Conservation (phyloP, 805 yeast genomes). For the Ogataea corticis region DNA sequence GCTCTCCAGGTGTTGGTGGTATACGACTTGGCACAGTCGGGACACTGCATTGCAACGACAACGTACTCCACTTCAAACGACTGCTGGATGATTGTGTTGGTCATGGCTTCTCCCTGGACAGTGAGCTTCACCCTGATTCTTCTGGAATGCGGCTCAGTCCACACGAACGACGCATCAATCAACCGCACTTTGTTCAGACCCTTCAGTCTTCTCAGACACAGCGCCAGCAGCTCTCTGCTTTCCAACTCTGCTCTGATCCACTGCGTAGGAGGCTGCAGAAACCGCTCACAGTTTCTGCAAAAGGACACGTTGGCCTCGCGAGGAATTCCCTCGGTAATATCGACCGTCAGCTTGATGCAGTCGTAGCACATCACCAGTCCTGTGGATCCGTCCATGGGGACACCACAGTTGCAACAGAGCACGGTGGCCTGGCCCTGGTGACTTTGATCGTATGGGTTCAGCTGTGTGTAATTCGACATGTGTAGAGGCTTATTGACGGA, state of each 20-base stretch:
- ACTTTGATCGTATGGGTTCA: slow-evolving; percentile 37
- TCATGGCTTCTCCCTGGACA: slow-evolving; percentile 95
- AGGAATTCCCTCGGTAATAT: slow-evolving; percentile 91
- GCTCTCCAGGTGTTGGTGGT: slow-evolving; percentile 99
- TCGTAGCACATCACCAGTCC: slow-evolving; percentile 97
- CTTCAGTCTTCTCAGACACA: slow-evolving; percentile 83
- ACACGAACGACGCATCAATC: slow-evolving; percentile 90
- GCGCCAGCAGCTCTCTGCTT: slow-evolving; percentile 87
- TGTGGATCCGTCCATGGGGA: slow-evolving; percentile 93
- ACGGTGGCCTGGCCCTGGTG: slow-evolving; percentile 64
- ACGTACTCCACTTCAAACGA: slow-evolving; percentile 91
- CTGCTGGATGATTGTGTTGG: slow-evolving; percentile 90
- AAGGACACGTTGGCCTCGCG: slow-evolving; percentile 91
- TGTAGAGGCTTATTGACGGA: neutral
- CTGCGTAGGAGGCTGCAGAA: slow-evolving; percentile 89
- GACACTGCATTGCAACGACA: slow-evolving; percentile 95
- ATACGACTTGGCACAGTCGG: slow-evolving; percentile 96
- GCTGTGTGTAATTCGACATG: slow-evolving; percentile 52
- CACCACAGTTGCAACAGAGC: slow-evolving; percentile 97
- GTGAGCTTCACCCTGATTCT: slow-evolving; percentile 88
- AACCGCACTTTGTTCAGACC: slow-evolving; percentile 85
- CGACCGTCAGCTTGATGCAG: slow-evolving; percentile 91
- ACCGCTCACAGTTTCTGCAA: slow-evolving; percentile 96
- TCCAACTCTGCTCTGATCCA: slow-evolving; percentile 93
- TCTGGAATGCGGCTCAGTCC: slow-evolving; percentile 99